These are phyloP conservation scores for Aspergillus latus DNA, from an alignment of 2,329 filamentous ascomycete genomes.

Conservation along the genomic window DNA sequence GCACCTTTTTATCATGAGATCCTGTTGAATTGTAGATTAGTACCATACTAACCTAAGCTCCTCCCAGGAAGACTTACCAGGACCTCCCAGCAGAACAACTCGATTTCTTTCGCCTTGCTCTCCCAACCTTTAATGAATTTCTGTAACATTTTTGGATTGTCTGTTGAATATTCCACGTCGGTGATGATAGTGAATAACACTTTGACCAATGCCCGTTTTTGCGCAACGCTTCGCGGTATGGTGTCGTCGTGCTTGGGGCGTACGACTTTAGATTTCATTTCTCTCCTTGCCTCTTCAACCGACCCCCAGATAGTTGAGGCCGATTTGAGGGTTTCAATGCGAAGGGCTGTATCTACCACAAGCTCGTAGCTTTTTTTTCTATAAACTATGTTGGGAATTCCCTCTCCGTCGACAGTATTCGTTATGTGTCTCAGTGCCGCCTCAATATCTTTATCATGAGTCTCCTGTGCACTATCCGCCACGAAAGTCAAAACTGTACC, in stretches of 20 bases:
- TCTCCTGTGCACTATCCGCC: no score
- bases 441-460: no score
- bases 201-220: slow-evolving; percentile 30
- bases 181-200: slow-evolving; percentile 21
- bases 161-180: slow-evolving; percentile 5
- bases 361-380: no score
- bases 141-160: slow-evolving; percentile 34
- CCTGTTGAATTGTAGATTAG: slow-evolving; percentile 18
- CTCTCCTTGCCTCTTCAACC: slow-evolving; percentile 21
- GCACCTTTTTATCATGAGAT: slow-evolving; percentile 26
- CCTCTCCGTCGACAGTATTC: no score
- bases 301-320: slow-evolving; percentile 19
- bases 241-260: slow-evolving; percentile 22
- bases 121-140: slow-evolving; percentile 30
- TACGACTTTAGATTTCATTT: not conserved
- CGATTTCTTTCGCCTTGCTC: slow-evolving; percentile 28
- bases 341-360: no score
- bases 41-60: not conserved
- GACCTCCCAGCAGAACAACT: slow-evolving; percentile 35
- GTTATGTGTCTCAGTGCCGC: no score
- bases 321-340: not conserved
- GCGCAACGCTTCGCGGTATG: slow-evolving; percentile 24
- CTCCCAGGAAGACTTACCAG: slow-evolving; percentile 21
- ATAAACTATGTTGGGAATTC: no score
- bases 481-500: no score